Conservation (phyloP, 495 filamentous ascomycete genomes). For the Xanthoparmelia taractica region DNA sequence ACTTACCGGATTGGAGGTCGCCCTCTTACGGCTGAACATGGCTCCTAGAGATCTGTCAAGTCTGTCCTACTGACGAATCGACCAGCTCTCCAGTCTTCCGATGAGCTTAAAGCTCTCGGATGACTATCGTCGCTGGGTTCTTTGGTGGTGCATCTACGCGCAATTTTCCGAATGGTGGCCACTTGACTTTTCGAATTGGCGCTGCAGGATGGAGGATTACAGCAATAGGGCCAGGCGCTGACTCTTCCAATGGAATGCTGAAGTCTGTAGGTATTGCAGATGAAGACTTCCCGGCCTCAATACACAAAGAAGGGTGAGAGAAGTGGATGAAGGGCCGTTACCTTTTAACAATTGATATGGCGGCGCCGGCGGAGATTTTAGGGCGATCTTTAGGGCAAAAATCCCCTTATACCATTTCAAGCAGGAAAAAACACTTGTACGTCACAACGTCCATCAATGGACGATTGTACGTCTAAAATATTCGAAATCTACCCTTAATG, state of each 20-base stretch:
- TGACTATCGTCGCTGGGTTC: slow-evolving; percentile 17
- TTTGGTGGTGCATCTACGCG: slow-evolving; percentile 11
- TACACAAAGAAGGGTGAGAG: not conserved
- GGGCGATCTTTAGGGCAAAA: not conserved
- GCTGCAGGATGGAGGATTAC: not conserved
- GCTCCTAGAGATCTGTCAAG: slow-evolving; percentile 3
- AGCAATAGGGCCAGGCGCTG: not conserved
- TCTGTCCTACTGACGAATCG: not conserved
- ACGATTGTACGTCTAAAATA: too few relatives aligned
- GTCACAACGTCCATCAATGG: too few relatives aligned
- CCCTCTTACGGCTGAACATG: slow-evolving; percentile 51
- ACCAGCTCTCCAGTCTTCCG: not conserved
- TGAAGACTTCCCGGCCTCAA: not conserved
- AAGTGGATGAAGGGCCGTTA: not conserved
- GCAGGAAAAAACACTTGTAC: not conserved
- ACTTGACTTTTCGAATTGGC: not conserved
- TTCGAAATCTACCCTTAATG: too few relatives aligned
- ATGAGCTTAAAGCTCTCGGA: not conserved
- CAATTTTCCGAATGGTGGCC: slow-evolving; percentile 16
- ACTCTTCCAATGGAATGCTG: not conserved
- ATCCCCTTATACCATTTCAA: not conserved
- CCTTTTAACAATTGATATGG: not conserved
- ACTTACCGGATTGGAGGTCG: slow-evolving; percentile 49
- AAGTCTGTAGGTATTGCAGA: not conserved
- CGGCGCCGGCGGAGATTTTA: slow-evolving; percentile 1